Base-by-base conservation (phyloP, 345 rosid genomes). In the Bruguiera parviflora region DNA sequence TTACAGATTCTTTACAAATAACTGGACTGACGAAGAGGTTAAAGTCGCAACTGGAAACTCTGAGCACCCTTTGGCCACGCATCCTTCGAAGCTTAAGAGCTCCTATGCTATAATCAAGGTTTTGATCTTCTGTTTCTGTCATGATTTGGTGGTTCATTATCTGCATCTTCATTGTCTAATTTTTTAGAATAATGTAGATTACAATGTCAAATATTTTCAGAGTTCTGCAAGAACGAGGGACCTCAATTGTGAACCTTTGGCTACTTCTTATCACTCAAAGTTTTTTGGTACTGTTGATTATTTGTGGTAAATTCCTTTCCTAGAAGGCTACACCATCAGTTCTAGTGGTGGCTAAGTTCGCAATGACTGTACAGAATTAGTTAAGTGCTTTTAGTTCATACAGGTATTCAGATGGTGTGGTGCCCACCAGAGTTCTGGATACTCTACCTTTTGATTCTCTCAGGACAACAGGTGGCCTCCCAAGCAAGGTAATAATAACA, bases 251-350 rank as follows among this genome's bases (percentile, higher is more conserved):
- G 96, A 92, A 84, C 97, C 96, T 53, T 68, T 85, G 60, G 97
- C 96, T 27, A 92, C 97, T 65, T 89, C 97, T 4, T 92, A 83
- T 74, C 96, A 88, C 72, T 78, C 83, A 2, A 92, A 89, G 78
- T 92, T 92, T 82, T 82, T 89, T 11, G 96, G 96, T 72, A 89
- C 97, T 20, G 97, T 92, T 63, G 96, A 92, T 81, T 92, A 88
- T 73, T 71, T 92, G 66, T 92, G 97, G 94, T 91, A 86, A 81
- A 63, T n/a, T 56, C 39, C 56, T 67, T 61, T 47, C 21, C 43
- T 58, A 9, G 15, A 53, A 43, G 52, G 25, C 51, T 62, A 28
- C 15, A 31, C n/a, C 49, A 35, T 37, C 24, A 29, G 53, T 58
- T 68, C 6, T 61, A 33, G 1, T 8, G 74, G 29, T 47, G 33